phyloP scores from a whole-genome alignment of 176 grass and related monocot genomes.

The Paspalum notatum region DNA sequence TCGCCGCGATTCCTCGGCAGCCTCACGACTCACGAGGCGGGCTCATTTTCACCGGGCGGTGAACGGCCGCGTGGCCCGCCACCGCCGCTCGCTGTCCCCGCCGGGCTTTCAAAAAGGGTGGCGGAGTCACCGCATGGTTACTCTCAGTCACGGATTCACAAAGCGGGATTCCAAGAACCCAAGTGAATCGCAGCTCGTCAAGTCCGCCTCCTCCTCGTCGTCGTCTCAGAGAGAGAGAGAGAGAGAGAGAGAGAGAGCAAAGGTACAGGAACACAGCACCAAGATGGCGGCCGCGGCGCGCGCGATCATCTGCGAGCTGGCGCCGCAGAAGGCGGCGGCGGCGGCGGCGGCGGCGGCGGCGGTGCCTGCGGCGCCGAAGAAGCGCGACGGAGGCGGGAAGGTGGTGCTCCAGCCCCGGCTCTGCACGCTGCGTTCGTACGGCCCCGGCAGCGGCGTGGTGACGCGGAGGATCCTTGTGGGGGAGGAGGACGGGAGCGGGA shows the following conservation, averaged over 20 bases:
- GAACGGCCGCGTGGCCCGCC: slow-evolving; percentile 15
- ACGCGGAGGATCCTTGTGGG: slow-evolving; percentile 30
- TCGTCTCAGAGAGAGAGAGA: no score
- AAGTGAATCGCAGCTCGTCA: background rate
- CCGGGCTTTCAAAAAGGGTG: slow-evolving; percentile 45
- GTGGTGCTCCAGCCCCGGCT: slow-evolving; percentile 89
- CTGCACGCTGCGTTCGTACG: slow-evolving; percentile 89
- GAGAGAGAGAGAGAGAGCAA: background rate
- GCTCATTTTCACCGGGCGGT: slow-evolving; percentile 50
- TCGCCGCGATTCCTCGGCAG: slow-evolving; percentile 3
- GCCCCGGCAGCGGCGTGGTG: slow-evolving; percentile 51
- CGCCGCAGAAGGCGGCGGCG: slow-evolving; percentile 49
- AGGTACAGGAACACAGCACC: background rate
- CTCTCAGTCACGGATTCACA: background rate
- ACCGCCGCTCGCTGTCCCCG: slow-evolving; percentile 42
- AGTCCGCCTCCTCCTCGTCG: background rate
- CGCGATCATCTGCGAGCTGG: slow-evolving; percentile 69
- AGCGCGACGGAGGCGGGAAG: slow-evolving; percentile 53
- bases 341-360: background rate
- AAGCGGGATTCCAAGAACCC: slow-evolving; percentile 29
- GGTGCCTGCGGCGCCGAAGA: slow-evolving; percentile 20
- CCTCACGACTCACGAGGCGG: background rate
- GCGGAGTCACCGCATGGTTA: background rate
- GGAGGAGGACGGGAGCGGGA: slow-evolving; percentile 16
- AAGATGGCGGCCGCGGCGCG: slow-evolving; percentile 47